Conservation (phyloP, 345 rosid genomes). For the Sisymbrium irio region DNA sequence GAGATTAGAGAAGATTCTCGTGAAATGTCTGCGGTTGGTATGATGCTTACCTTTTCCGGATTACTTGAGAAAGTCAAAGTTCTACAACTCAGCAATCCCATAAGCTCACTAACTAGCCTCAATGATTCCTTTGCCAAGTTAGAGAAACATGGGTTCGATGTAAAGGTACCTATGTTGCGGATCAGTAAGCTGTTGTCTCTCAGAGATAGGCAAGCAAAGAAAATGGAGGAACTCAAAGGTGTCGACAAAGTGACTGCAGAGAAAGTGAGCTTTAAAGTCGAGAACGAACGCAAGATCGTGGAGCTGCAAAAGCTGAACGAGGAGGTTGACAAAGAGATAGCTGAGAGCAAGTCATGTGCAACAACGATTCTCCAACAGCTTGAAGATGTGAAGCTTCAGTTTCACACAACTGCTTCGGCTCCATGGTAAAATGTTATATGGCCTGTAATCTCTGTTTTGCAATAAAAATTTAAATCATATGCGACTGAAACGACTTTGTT, state of each 20-base stretch:
- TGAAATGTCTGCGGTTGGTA: slow-evolving; percentile 66
- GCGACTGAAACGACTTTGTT: neutral
- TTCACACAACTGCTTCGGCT: slow-evolving; percentile 35
- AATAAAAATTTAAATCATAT: no score
- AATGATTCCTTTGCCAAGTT: slow-evolving; percentile 48
- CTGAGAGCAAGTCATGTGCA: slow-evolving; percentile 21
- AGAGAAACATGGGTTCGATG: slow-evolving; percentile 63
- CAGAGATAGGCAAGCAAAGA: slow-evolving; percentile 31
- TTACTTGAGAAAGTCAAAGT: slow-evolving; percentile 53
- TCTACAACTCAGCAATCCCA: slow-evolving; percentile 16
- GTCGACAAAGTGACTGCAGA: slow-evolving; percentile 34
- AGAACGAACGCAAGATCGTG: slow-evolving; percentile 36
- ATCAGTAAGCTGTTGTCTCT: slow-evolving; percentile 44
- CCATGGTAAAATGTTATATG: slow-evolving; percentile 40
- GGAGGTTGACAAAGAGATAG: slow-evolving; percentile 23
- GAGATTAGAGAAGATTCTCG: slow-evolving; percentile 52
- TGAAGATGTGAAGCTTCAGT: slow-evolving; percentile 24
- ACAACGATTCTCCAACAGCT: slow-evolving; percentile 18
- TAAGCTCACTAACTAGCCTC: slow-evolving; percentile 37
- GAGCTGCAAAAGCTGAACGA: slow-evolving; percentile 42
- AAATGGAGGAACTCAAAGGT: slow-evolving; percentile 25
- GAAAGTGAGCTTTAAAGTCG: slow-evolving; percentile 22
- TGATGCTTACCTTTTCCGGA: slow-evolving; percentile 50
- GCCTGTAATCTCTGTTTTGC: neutral
- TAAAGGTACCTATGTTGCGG: slow-evolving; percentile 31